Evolutionary conservation across 2,329 filamentous ascomycete species (phyloP).

Genomic region (Endothia cerciana): DNA sequence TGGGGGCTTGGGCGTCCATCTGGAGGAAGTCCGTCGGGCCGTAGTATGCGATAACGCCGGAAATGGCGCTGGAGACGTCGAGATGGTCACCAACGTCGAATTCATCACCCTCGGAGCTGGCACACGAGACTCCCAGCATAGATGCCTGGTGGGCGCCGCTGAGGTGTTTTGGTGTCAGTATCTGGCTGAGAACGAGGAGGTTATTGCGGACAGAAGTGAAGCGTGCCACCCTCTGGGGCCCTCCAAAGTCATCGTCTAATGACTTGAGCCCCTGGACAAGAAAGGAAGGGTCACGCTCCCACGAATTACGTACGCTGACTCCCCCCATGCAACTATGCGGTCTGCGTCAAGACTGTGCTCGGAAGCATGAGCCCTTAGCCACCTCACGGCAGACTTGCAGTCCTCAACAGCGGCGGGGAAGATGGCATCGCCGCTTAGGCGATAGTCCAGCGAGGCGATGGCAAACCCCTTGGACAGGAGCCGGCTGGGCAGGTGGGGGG

Average conservation of each 20-base stretch:
- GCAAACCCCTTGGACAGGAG: conserved; percentile 24
- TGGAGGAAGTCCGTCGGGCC: conserved; percentile 26
- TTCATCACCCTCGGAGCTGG: conserved; percentile 19
- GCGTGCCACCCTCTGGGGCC: neutral
- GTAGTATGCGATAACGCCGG: conserved; percentile 27
- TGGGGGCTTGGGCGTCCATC: conserved; percentile 20
- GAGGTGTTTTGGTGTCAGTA: neutral
- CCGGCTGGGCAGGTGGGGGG: conserved; percentile 21
- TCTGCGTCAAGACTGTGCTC: conserved; percentile 20
- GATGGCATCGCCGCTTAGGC: conserved; percentile 27
- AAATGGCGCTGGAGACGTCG: conserved; percentile 22
- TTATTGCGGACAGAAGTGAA: neutral
- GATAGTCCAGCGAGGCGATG: conserved; percentile 27
- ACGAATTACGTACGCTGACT: conserved; percentile 20
- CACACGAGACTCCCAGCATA: conserved; percentile 23
- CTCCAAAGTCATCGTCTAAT: neutral
- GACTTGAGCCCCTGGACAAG: neutral
- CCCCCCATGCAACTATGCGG: conserved; percentile 26
- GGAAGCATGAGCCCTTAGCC: conserved; percentile 24
- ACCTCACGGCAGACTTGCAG: conserved; percentile 28
- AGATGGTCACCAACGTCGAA: conserved; percentile 27
- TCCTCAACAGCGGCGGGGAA: conserved; percentile 27
- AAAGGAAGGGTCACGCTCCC: neutral
- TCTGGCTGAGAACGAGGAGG: neutral
- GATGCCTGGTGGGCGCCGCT: conserved; percentile 23